phyloP scores from a whole-genome alignment of 2,329 filamentous ascomycete genomes.

The Hymenoscyphus infarciens region DNA sequence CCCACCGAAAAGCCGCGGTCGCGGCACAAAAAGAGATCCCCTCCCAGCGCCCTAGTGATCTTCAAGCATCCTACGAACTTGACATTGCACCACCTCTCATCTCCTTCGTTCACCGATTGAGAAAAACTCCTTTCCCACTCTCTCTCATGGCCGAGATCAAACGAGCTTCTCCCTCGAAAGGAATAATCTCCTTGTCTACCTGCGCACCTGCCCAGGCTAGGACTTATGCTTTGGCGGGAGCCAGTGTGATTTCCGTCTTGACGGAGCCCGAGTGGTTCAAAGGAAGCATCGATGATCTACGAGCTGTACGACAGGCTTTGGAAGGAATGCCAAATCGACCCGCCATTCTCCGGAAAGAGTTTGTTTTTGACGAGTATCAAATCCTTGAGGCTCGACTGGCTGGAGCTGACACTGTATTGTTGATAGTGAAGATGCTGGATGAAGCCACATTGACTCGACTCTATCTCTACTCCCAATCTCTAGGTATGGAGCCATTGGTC shows the following conservation, averaged over 20 bases:
- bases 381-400: slow-evolving; percentile 91
- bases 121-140: slow-evolving; percentile 81
- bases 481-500: slow-evolving; percentile 96
- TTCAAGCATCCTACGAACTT: slow-evolving; percentile 83
- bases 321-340: slow-evolving; percentile 88
- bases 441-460: slow-evolving; percentile 67
- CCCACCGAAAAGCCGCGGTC: slow-evolving; percentile 71
- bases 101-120: slow-evolving; percentile 72
- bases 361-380: slow-evolving; percentile 97
- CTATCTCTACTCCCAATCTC: slow-evolving; percentile 81
- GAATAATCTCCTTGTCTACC: slow-evolving; percentile 81
- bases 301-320: slow-evolving; percentile 82
- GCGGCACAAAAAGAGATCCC: slow-evolving; percentile 78
- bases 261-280: slow-evolving; percentile 99
- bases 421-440: slow-evolving; percentile 98
- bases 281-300: slow-evolving; percentile 90
- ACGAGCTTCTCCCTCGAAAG: slow-evolving; percentile 92
- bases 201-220: slow-evolving; percentile 87
- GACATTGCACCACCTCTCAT: slow-evolving; percentile 82
- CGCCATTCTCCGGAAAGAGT: slow-evolving; percentile 90
- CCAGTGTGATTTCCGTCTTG: slow-evolving; percentile 96
- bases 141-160: slow-evolving; percentile 97
- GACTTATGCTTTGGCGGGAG: slow-evolving; percentile 88
- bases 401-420: slow-evolving; percentile 87
- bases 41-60: slow-evolving; percentile 75